These are phyloP conservation scores for Colletotrichum chlorophyti DNA, from an alignment of 2,329 filamentous ascomycete species.

Conservation along the genomic window DNA sequence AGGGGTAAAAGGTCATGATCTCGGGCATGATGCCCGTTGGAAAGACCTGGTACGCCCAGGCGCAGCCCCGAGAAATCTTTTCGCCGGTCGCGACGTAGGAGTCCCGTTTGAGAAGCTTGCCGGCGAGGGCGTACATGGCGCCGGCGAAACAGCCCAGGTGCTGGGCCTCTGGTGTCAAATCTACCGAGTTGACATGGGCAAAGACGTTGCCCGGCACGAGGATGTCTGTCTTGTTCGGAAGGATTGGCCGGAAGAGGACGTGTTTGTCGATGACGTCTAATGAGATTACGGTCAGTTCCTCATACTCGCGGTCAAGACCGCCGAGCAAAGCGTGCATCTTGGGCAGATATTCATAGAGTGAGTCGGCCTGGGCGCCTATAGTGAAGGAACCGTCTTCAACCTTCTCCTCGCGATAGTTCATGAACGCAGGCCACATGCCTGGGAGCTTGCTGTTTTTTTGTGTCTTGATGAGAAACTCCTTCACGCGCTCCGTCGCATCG, in stretches of 20 bases:
- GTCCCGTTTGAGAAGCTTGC: constrained; percentile 58
- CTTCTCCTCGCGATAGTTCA: constrained; percentile 66
- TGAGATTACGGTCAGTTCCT: constrained; percentile 67
- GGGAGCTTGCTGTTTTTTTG: constrained; percentile 73
- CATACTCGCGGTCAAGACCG: constrained; percentile 68
- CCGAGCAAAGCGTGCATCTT: constrained; percentile 70
- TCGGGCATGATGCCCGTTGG: constrained; percentile 63
- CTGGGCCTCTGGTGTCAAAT: constrained; percentile 48
- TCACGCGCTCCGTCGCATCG: constrained; percentile 77
- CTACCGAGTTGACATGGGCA: constrained; percentile 34
- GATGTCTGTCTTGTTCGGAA: constrained; percentile 63
- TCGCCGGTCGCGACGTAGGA: constrained; percentile 55
- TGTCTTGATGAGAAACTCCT: constrained; percentile 67
- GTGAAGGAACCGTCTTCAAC: constrained; percentile 47
- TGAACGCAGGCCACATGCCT: constrained; percentile 73
- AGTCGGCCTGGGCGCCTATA: constrained; percentile 54
- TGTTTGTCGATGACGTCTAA: constrained; percentile 67
- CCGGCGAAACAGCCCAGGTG: constrained; percentile 72
- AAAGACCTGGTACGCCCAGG: constrained; percentile 60
- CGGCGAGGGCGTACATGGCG: constrained; percentile 69
- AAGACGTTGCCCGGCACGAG: constrained; percentile 59
- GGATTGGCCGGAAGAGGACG: constrained; percentile 74
- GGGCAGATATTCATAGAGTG: constrained; percentile 65
- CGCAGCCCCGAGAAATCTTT: constrained; percentile 58
- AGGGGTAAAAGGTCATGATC: constrained; percentile 46